Evolutionary conservation across 345 rosid genomes (phyloP), one percentile per base, ranked within the genome.

Genomic region (Anastatica hierochuntica): DNA sequence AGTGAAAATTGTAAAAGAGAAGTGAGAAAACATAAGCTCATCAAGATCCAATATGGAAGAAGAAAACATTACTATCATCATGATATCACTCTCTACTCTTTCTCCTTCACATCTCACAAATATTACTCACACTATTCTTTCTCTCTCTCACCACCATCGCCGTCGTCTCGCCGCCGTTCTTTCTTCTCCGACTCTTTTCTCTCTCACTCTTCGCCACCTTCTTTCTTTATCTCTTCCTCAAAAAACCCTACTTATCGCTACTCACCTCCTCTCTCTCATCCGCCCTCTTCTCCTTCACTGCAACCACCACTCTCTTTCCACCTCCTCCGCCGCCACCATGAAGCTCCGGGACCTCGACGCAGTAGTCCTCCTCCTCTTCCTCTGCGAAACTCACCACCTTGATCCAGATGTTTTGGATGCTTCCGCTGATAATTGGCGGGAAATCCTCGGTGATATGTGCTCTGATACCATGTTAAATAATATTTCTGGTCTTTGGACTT

Each of bases 211-310:
- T 65, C 81, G 68, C 72, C 86, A 69, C 77, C 94, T 92, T 40
- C 86, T 74, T 53, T 76, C 90, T 19, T 83, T 92, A 36, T 74
- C 96, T 26, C 79, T 84, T 50, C 45, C 74, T 12, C 48, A 69
- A 19, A 92, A 92, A 63, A 64, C 87, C 52, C 70, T 71, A 9
- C 90, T 94, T 77, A 75, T 94, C 44, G 86, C 97, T 56, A 76
- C 75, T 58, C 88, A 81, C 71, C 95, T 85, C 77, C 83, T 79
- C 63, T 76, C 77, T 62, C 79, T 81, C 44, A 96, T 84, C 70
- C 78, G 62, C 62, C 78, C 63, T 61, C 74, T 87, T 53, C 63
- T 85, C 13, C 63, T 59, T 26, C 75, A 70, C 74, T 64, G 72
- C 50, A 73, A 70, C 6, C 66, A 70, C 12, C 43, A 64, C 18